Percentiles rank a stretch among this genome's conserved stretches.
phyloP scores from a whole-genome alignment of 352 stramenopile species.

The Pythium pectinolyticum region DNA sequence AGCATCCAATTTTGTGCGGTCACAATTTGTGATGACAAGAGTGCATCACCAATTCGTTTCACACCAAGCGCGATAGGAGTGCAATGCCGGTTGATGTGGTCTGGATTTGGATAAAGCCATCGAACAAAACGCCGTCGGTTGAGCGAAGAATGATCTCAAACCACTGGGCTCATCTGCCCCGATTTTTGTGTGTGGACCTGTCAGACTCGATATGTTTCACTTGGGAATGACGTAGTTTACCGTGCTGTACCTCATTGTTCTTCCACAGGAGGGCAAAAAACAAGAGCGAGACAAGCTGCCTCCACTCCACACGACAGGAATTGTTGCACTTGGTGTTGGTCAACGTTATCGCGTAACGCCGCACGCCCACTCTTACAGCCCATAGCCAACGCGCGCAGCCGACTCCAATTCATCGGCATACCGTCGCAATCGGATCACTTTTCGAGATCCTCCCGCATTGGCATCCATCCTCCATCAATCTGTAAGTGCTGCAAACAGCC shows the following conservation, averaged over 20 bases:
- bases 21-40: not conserved
- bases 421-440: conserved; percentile 4
- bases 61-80: not conserved
- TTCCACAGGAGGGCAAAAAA: not conserved
- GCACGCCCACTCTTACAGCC: not conserved
- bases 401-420: not conserved
- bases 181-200: conserved; percentile 10
- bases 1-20: too few species aligned
- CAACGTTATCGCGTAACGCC: not conserved
- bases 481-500: conserved; percentile 1
- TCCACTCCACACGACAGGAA: not conserved
- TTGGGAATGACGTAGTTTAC: conserved; percentile 19
- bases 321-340: not conserved
- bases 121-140: too few species aligned
- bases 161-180: not conserved
- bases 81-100: too few species aligned
- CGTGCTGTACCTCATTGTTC: not conserved
- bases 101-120: not conserved
- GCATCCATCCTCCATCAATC: not conserved
- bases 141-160: too few species aligned
- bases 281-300: not conserved
- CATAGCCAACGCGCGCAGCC: not conserved
- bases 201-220: conserved; percentile 30
- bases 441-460: not conserved
- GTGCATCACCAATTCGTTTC: not conserved